Percentiles rank a stretch among this genome's conserved stretches.
Conservation (phyloP, 179 eudicot genomes). For the Heliamphora ciliata region DNA sequence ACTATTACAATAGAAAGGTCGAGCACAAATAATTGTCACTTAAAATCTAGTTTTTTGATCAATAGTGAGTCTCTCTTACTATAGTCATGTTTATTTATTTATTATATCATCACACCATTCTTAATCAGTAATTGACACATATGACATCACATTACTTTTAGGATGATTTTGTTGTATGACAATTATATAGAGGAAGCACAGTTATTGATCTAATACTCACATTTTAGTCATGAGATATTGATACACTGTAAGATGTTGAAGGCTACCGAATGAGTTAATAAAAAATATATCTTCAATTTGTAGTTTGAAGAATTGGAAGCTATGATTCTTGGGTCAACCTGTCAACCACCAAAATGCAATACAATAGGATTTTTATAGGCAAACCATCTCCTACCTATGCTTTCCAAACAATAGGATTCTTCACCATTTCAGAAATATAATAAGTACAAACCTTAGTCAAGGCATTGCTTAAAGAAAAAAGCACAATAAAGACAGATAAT, state of each 20-base stretch:
- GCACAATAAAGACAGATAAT: no score
- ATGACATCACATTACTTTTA: neutral
- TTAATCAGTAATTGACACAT: neutral
- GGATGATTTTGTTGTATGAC: neutral
- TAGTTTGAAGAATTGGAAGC: constrained; percentile 66
- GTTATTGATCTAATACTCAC: constrained; percentile 36
- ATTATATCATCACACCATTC: neutral
- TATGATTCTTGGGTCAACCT: constrained; percentile 78
- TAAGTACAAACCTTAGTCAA: no score
- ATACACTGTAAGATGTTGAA: constrained; percentile 73
- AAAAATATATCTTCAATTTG: constrained; percentile 60
- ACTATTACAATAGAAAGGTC: no score
- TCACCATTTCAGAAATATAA: no score
- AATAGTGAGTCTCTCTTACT: no score
- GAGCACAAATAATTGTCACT: no score
- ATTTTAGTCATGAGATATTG: constrained; percentile 51
- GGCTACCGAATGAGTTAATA: constrained; percentile 89
- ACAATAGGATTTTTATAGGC: no score
- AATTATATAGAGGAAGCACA: neutral
- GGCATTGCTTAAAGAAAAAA: no score
- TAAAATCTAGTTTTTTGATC: no score
- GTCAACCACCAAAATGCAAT: constrained; percentile 17
- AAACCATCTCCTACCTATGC: no score
- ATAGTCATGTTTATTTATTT: neutral
- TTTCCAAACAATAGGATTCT: no score